A percentile compares a stretch with the other conserved stretches of the same genome.
Conservation (phyloP, 805 yeast species). For the Lipomyces starkeyi region DNA sequence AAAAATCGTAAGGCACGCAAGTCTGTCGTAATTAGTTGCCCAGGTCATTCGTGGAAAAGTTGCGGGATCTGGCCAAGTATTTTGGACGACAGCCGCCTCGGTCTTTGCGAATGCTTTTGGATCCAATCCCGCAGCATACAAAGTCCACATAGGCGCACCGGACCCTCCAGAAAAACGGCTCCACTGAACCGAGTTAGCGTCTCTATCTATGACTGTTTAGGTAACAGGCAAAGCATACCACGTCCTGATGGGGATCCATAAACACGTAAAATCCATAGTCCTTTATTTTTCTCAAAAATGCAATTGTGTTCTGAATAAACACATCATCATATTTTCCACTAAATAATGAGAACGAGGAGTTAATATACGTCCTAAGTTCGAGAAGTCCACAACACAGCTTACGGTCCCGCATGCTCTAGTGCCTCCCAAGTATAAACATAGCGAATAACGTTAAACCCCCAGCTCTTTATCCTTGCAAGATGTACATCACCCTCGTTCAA, state of each 20-base stretch:
- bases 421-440: constrained; percentile 91
- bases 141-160: constrained; percentile 94
- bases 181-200: constrained; percentile 54
- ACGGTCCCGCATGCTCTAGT: constrained; percentile 83
- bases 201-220: background rate
- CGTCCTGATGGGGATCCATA: constrained; percentile 92
- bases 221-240: constrained; percentile 41
- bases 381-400: constrained; percentile 10
- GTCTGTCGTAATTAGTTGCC: constrained; percentile 83
- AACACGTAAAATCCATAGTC: constrained; percentile 74
- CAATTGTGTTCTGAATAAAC: constrained; percentile 70
- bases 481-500: constrained; percentile 74
- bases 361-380: background rate
- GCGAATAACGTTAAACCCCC: constrained; percentile 83
- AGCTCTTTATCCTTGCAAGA: constrained; percentile 67
- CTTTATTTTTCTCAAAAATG: constrained; percentile 62
- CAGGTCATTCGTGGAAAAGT: constrained; percentile 84
- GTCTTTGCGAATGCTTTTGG: constrained; percentile 73
- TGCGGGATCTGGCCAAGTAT: constrained; percentile 54
- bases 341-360: background rate
- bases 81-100: constrained; percentile 82
- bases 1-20: constrained; percentile 82
- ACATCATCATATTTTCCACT: constrained; percentile 74
- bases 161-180: constrained; percentile 86
- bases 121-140: constrained; percentile 85